phyloP scores from a whole-genome alignment of 768 basidiomycete species.

The Pholiota microspora region DNA sequence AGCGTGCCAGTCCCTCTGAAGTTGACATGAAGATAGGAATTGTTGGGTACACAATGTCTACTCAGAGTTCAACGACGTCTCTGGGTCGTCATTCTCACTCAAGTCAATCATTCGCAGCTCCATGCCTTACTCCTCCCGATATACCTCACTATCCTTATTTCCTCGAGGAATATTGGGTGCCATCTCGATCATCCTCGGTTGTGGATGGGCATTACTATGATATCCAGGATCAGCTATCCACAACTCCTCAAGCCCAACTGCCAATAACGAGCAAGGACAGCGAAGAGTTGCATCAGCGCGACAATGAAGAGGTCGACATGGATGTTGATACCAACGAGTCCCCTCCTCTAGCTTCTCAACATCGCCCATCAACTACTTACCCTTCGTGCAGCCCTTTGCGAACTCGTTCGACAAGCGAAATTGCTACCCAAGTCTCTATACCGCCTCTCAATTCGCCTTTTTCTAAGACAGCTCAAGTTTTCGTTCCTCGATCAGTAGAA shows the following conservation, averaged over 20 bases:
- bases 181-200: too few relatives aligned
- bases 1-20: background rate
- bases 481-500: slow-evolving; percentile 5
- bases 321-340: slow-evolving; percentile 16
- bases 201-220: too few relatives aligned
- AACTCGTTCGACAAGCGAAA: background rate
- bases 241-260: too few relatives aligned
- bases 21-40: background rate
- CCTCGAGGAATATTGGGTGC: too few relatives aligned
- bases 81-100: background rate
- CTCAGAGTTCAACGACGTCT: background rate
- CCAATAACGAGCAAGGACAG: slow-evolving; percentile 6
- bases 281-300: slow-evolving; percentile 16
- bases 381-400: background rate
- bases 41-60: background rate
- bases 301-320: slow-evolving; percentile 22
- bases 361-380: background rate
- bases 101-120: background rate
- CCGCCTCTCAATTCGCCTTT: slow-evolving; percentile 4
- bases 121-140: too few relatives aligned
- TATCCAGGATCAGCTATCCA: too few relatives aligned
- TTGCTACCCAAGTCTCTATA: background rate
- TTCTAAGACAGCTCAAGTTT: background rate
- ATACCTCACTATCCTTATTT: background rate
- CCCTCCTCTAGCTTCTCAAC: slow-evolving; percentile 2